Evolutionary conservation across 768 basidiomycete species (phyloP).

Genomic region (Suillus placidus): DNA sequence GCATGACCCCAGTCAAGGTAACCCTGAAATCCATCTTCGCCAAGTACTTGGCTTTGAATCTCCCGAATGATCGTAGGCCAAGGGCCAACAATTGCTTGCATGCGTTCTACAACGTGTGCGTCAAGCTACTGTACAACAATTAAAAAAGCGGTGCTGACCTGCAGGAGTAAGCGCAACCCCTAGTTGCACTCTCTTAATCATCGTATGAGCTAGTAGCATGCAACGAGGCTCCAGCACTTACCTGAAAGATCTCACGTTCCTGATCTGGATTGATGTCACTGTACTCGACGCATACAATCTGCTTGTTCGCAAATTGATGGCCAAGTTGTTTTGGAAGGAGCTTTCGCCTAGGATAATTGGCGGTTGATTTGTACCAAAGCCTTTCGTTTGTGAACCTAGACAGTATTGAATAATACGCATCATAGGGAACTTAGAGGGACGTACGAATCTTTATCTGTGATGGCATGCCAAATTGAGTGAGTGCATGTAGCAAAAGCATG

Average conservation of each 20-base stretch:
- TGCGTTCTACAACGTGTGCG: slow-evolving; percentile 41
- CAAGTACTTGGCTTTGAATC: slow-evolving; percentile 40
- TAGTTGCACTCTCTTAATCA: slow-evolving; percentile 49
- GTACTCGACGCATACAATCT: slow-evolving; percentile 59
- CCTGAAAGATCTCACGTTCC: slow-evolving; percentile 72
- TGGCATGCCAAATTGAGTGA: slow-evolving; percentile 12
- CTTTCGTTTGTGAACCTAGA: slow-evolving; percentile 37
- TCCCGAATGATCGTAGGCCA: slow-evolving; percentile 46
- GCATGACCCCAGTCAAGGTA: slow-evolving; percentile 46
- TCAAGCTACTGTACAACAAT: slow-evolving; percentile 3
- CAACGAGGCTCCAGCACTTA: slow-evolving; percentile 20
- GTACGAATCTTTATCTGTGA: slow-evolving; percentile 45
- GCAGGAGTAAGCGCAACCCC: slow-evolving; percentile 53
- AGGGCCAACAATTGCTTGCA: slow-evolving; percentile 52
- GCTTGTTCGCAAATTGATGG: slow-evolving; percentile 45
- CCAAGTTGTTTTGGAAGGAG: slow-evolving; percentile 38
- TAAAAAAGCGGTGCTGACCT: slow-evolving; percentile 34
- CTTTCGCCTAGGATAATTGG: slow-evolving; percentile 24
- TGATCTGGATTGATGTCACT: slow-evolving; percentile 47
- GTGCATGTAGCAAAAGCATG: neutral
- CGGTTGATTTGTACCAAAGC: slow-evolving; percentile 39
- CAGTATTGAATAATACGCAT: neutral
- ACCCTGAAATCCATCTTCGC: slow-evolving; percentile 39
- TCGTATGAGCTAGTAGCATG: neutral
- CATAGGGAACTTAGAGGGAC: slow-evolving; percentile 15